Evolutionary conservation across 106 monocot species (phyloP), one percentile per base, ranked within the genome.

Genomic region (Narthecium ossifragum): DNA sequence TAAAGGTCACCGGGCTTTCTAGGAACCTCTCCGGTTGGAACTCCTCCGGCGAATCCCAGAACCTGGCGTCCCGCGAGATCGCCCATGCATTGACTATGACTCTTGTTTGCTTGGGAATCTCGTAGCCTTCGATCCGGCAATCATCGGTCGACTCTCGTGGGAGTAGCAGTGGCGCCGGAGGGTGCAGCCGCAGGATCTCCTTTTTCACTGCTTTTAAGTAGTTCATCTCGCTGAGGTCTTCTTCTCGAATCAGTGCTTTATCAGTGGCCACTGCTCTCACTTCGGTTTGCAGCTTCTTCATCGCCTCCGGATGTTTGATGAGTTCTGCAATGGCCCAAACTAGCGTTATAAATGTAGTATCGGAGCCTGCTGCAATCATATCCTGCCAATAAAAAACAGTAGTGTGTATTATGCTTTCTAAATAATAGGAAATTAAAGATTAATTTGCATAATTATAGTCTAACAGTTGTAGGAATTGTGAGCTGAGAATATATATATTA

Each of bases 281-380:
- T 33, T 80, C 80, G 15, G 66, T 32, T 51, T 75, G 70, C 2
- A 71, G 36, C 38, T 70, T 80, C 28, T 55, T 40, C 81, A 76
- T 76, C 5, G 30, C 55, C 40, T 60, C 1, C 0, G 53, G 60
- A 37, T 75, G 52, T 17, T 25, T 34, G 25, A 75, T 12, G 2
- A 80, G 65, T 50, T 80, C 80, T 18, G 60, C 34, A 59, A 80
- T 70, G 10, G 61, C 38, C 75, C 70, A 66, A n/a, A 70, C 74
- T 2, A 80, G 37, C 1, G 51, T 34, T 41, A 57, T 29, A 46
- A 31, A 70, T 3, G 70, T 33, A 39, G 75, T 75, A 1, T 70
- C 70, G 0, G 75, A 70, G 5, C 65, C 80, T 3, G 55, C 75
- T 10, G 8, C 60, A 49, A 75, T 57, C 66, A 71, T 75, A 28